Base-by-base conservation (phyloP, 306 rosid genomes). In the Cyamopsis tetragonoloba region DNA sequence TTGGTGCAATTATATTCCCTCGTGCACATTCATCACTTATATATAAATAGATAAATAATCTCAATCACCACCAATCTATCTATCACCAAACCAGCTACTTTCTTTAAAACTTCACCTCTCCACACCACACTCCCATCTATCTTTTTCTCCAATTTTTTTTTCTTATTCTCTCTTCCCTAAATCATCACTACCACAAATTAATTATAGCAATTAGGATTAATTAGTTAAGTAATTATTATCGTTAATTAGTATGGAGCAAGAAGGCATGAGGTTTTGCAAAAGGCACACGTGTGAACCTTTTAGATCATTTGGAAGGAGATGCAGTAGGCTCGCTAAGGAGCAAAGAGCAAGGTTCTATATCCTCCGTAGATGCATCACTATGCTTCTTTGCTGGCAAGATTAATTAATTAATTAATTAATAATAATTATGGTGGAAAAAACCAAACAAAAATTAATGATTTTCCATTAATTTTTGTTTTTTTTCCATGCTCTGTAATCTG, bases 351-450 rank as follows among this genome's bases (percentile, higher is more conserved):
- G 89, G 67, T 90, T 90, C 80, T 90, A 90, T 59, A 90, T 90
- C 34, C 83, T 90, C 72, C 76, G 95, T 0, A 77, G 88, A 22
- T 87, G 96, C 70, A 65, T 90, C 81, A 77, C 80, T 59, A 90
- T 90, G 96, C 91, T 90, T 39, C 27, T 85, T 12, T 89, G 96
- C 44, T 89, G 95, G 96, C 77, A 74, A 41, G 89, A 83, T n/a
- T n/a, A n/a, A n/a, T n/a, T n/a, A n/a, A n/a, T n/a, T n/a, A n/a
- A n/a, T n/a, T n/a, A n/a, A n/a, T n/a, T n/a, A n/a, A n/a, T n/a
- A n/a, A n/a, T n/a, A n/a, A n/a, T n/a, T n/a, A n/a, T n/a, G n/a
- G n/a, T n/a, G n/a, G n/a, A 42, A 32, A 28, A 58, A 32, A 26
- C 3, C 30, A 9, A 0, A 46, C 4, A 46, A 38, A 15, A 26